Evolutionary conservation across 148 eudicot species (phyloP).

Genomic region (Rhododendron williamsianum): DNA sequence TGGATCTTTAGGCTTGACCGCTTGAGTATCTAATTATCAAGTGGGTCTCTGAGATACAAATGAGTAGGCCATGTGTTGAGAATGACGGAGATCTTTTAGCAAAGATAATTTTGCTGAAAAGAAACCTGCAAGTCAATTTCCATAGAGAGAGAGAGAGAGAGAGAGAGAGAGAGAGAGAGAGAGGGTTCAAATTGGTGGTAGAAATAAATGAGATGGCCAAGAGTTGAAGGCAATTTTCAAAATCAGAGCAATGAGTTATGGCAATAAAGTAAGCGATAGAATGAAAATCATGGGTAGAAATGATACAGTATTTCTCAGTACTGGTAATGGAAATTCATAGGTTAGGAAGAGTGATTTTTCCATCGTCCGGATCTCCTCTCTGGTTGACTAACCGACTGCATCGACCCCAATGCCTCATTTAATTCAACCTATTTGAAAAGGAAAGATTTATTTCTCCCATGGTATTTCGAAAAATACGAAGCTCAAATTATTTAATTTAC

Average conservation of each 20-base stretch:
- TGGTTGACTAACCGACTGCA: constrained; percentile 23
- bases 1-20: constrained; percentile 9
- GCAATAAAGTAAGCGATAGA: not conserved
- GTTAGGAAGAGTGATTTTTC: not conserved
- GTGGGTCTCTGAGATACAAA: constrained; percentile 6
- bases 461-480: not conserved
- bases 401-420: constrained; percentile 28
- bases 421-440: constrained; percentile 15
- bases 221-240: not conserved
- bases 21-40: constrained; percentile 6
- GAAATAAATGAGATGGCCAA: constrained; percentile 19
- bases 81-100: not conserved
- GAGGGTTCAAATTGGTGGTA: not conserved
- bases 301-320: not conserved
- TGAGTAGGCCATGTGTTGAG: constrained; percentile 6
- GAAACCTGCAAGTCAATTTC: constrained; percentile 25
- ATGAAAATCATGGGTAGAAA: not conserved
- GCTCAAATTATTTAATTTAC: not conserved
- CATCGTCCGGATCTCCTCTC: constrained; percentile 10
- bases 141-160: not conserved
- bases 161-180: constrained; percentile 1
- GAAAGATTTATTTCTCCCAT: not conserved
- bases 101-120: not conserved
- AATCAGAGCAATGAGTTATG: not conserved
- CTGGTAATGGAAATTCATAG: not conserved